A percentile compares a stretch with the other conserved stretches of the same genome.
phyloP scores from a whole-genome alignment of 345 rosid species.

The Eucalyptus shirleyi region DNA sequence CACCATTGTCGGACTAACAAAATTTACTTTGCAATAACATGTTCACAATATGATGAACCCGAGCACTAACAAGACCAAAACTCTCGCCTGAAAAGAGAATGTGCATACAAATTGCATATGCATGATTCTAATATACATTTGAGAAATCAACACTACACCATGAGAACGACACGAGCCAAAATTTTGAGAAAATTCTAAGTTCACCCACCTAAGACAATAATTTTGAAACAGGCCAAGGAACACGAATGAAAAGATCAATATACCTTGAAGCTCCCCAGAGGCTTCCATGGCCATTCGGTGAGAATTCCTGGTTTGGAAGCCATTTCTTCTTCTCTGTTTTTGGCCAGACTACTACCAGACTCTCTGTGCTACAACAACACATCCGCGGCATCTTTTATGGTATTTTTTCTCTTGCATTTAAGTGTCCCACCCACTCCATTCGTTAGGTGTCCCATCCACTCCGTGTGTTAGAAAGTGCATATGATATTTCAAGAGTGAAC shows the following conservation, averaged over 20 bases:
- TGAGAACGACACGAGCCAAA: background rate
- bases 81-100: background rate
- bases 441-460: background rate
- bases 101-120: background rate
- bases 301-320: slow-evolving; percentile 15
- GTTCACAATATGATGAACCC: background rate
- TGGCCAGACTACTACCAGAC: background rate
- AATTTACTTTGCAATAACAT: background rate
- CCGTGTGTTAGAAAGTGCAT: background rate
- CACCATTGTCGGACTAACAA: background rate
- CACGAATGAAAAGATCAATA: background rate
- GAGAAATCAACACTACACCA: background rate
- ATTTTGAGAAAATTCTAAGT: background rate
- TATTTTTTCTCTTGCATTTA: background rate
- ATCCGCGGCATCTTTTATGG: background rate
- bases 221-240: too few species aligned
- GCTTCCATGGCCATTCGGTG: slow-evolving; percentile 22
- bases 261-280: slow-evolving; percentile 23
- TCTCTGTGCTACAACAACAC: background rate
- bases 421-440: background rate
- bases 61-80: background rate
- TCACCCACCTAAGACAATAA: background rate
- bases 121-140: background rate
- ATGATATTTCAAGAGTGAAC: too few species aligned
- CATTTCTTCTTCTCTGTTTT: background rate